Conservation (phyloP, 345 rosid genomes). For the Firmiana major region DNA sequence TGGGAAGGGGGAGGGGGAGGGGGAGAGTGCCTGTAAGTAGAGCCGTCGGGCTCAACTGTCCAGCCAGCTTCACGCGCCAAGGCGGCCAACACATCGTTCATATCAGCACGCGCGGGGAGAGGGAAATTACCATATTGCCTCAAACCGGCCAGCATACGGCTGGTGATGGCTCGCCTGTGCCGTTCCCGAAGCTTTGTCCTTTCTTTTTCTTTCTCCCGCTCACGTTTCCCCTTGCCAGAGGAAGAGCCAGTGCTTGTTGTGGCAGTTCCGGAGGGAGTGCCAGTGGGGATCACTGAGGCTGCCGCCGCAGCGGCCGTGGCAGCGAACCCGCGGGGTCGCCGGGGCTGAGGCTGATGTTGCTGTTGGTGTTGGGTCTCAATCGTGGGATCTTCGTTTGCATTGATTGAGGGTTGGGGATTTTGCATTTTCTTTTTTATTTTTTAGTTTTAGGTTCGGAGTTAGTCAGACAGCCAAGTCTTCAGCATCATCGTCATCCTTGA, state of each 20-base stretch:
- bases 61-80: conserved; percentile 97
- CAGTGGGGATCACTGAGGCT: conserved; percentile 26
- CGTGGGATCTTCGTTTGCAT: conserved; percentile 17
- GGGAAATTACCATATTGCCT: conserved; percentile 94
- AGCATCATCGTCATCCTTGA: not conserved
- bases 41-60: conserved; percentile 93
- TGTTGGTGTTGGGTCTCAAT: conserved; percentile 11
- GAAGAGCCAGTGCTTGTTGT: conserved; percentile 18
- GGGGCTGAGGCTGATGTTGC: conserved; percentile 33
- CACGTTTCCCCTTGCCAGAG: conserved; percentile 67
- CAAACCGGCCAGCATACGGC: conserved; percentile 92
- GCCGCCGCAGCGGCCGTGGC: conserved; percentile 53
- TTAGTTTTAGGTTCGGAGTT: not conserved
- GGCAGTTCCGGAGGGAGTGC: conserved; percentile 20
- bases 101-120: conserved; percentile 97
- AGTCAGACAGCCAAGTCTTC: not conserved
- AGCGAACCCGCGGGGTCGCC: conserved; percentile 80
- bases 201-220: conserved; percentile 94
- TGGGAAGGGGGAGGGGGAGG: conserved; percentile 21
- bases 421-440: conserved; percentile 10
- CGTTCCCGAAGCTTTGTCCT: conserved; percentile 94
- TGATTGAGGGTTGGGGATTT: conserved; percentile 4
- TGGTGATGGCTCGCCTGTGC: conserved; percentile 93
- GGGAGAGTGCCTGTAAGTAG: conserved; percentile 70
- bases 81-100: conserved; percentile 98